Evolutionary conservation across 768 basidiomycete species (phyloP), one percentile per base, ranked within the genome.

Genomic region (Tricholoma furcatifolium): DNA sequence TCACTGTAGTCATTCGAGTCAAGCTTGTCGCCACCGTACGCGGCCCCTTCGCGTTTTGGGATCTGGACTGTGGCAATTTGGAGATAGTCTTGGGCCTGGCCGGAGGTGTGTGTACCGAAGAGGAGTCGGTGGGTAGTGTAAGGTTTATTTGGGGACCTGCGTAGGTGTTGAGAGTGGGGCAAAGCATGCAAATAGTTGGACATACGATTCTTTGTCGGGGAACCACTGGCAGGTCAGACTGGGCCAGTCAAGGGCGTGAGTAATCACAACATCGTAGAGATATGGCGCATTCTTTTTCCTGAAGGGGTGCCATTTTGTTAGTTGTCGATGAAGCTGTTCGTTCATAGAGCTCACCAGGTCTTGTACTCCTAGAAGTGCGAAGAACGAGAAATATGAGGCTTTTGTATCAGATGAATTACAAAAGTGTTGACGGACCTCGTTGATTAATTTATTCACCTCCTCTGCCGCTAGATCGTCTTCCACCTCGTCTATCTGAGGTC

Each of bases 281-380:
- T 96, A 98, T 11, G 95, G 96, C 48, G 95, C 93, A 72, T 95
- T 96, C 75, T 93, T 93, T 79, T 93, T 93, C 91, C 91, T 93
- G 67, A 39, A 54, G 43, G 17, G 31, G 44, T 52, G 39, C 44
- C 42, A 49, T 46, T 42, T 43, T 23, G 36, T 49, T 31, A 49
- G 51, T 20, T 47, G 27, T 43, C 10, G 42, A 42, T 27, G 8
- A 40, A 53, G 31, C 49, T 44, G 31, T 38, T 32, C 53, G 40
- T 52, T 36, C 35, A n/a, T 20, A 35, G 18, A 12, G 43, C 64
- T 61, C 61, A 88, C 90, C 90, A 92, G 60, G 83, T 90, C 71
- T 92, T 92, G 66, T 92, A 92, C 68, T 92, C 90, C 88, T 92
- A 54, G 15, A 54, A 20, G 34, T 20, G 7, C 4, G 17, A 30